These are phyloP conservation scores for Priceomyces haplophilus DNA, from an alignment of 805 yeast species.

Conservation along the genomic window DNA sequence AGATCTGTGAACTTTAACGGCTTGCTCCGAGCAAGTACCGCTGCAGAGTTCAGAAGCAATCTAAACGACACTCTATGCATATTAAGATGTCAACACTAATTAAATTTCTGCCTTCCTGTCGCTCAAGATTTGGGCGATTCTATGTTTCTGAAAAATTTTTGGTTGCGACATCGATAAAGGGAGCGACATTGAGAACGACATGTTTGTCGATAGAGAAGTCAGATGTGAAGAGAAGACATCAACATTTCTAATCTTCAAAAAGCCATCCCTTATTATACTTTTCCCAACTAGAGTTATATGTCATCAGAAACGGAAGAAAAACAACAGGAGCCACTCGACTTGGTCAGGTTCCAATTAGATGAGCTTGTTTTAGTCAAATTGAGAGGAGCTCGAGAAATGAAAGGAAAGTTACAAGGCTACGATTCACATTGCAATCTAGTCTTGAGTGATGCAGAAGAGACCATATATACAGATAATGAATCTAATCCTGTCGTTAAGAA, in stretches of 20 bases:
- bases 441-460: conserved; percentile 87
- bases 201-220: not conserved
- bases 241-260: not conserved
- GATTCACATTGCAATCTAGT: conserved; percentile 97
- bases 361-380: conserved; percentile 84
- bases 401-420: conserved; percentile 87
- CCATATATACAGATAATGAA: conserved; percentile 58
- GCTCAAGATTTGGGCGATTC: not conserved
- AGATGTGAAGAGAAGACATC: not conserved
- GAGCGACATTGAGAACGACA: conserved; percentile 5
- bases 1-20: conserved; percentile 17
- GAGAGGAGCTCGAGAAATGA: conserved; percentile 90
- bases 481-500: conserved; percentile 48
- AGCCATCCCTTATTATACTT: not conserved
- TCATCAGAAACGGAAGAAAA: conserved; percentile 7
- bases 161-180: not conserved
- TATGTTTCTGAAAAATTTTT: conserved; percentile 1
- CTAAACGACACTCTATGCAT: conserved; percentile 7
- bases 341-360: conserved; percentile 80
- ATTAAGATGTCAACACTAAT: not conserved
- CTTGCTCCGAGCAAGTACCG: conserved; percentile 39
- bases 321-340: conserved; percentile 78
- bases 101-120: no score
- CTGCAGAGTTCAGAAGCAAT: conserved; percentile 33
- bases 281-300: not conserved